Conservation (phyloP, 768 basidiomycete genomes). For the Phylloporus rhodoxanthus region DNA sequence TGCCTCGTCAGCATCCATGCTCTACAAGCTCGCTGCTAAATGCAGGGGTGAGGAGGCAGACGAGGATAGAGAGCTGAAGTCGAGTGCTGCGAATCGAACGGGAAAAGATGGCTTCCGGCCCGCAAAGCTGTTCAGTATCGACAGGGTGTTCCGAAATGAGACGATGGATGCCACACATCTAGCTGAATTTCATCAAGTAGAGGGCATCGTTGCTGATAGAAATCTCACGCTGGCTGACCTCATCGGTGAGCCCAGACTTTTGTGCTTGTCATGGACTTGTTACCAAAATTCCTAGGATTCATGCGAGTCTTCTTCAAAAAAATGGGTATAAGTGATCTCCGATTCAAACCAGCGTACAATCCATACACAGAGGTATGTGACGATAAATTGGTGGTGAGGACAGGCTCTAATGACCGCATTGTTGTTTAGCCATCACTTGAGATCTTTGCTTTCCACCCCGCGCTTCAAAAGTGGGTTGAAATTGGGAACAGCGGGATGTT, state of each 20-base stretch:
- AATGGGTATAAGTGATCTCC: conserved; percentile 89
- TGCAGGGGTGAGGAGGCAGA: conserved; percentile 56
- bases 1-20: conserved; percentile 87
- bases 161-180: conserved; percentile 97
- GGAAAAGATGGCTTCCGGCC: conserved; percentile 76
- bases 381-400: neutral
- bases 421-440: conserved; percentile 79
- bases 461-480: conserved; percentile 92
- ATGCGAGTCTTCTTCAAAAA: conserved; percentile 98
- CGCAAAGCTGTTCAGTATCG: conserved; percentile 94
- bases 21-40: conserved; percentile 86
- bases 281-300: conserved; percentile 55
- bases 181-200: conserved; percentile 99
- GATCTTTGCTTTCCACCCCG: conserved; percentile 97
- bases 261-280: neutral
- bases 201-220: conserved; percentile 95
- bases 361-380: conserved; percentile 84
- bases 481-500: conserved; percentile 99
- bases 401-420: conserved; percentile 1
- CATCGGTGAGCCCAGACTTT: conserved; percentile 56
- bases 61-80: conserved; percentile 17
- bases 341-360: conserved; percentile 99
- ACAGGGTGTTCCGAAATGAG: conserved; percentile 98
- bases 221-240: conserved; percentile 89
- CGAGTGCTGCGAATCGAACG: conserved; percentile 6